Percentiles rank a stretch among this genome's conserved stretches.
phyloP scores from a whole-genome alignment of 2,329 filamentous ascomycete genomes.

The Colletotrichum lini region DNA sequence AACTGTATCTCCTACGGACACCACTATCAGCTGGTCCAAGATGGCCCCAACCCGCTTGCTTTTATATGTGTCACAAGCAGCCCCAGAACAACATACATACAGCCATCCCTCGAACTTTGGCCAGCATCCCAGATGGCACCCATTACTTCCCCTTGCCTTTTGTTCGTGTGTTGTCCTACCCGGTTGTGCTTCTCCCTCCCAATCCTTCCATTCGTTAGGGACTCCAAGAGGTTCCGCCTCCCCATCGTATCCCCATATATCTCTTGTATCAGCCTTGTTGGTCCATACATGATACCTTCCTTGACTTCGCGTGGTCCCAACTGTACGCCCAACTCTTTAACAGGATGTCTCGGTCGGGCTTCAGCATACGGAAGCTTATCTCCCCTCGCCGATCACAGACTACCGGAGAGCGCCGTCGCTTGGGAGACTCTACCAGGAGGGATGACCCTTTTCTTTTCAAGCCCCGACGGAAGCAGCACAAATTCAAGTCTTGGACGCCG shows the following conservation, averaged over 20 bases:
- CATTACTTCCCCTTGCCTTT: constrained; percentile 24
- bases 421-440: constrained; percentile 29
- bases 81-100: constrained; percentile 38
- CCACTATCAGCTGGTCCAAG: constrained; percentile 30
- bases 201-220: constrained; percentile 24
- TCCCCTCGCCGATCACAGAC: constrained; percentile 49
- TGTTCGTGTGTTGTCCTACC: constrained; percentile 5
- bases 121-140: constrained; percentile 27
- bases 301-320: constrained; percentile 43
- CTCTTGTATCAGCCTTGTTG: constrained; percentile 44
- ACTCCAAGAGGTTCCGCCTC: constrained; percentile 8
- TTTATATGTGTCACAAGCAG: constrained; percentile 37
- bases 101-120: constrained; percentile 23
- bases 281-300: constrained; percentile 23
- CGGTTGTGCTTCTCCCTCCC: constrained; percentile 8
- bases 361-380: constrained; percentile 62
- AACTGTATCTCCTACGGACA: constrained; percentile 32
- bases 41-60: constrained; percentile 39
- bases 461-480: constrained; percentile 29
- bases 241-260: constrained; percentile 43
- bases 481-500: constrained; percentile 29
- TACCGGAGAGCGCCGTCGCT: constrained; percentile 25
- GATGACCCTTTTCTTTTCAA: constrained; percentile 43
- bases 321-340: constrained; percentile 43
- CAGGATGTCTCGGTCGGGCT: constrained; percentile 59